phyloP scores from a whole-genome alignment of 768 basidiomycete genomes.

The Russula sp. region DNA sequence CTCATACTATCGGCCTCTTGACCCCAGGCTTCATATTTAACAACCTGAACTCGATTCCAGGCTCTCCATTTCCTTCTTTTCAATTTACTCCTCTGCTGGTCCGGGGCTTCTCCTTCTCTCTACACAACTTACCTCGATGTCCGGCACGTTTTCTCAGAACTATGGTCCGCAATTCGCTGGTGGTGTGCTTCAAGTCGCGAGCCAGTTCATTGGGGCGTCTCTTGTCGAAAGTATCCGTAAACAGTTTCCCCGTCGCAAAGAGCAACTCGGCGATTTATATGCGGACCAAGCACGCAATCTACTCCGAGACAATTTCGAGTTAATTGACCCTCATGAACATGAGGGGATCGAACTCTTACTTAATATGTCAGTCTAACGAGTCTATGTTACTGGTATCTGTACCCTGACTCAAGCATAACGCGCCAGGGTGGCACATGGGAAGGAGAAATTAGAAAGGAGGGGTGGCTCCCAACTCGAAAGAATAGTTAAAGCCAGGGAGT shows the following conservation, averaged over 20 bases:
- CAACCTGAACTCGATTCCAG: neutral
- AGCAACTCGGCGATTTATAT: neutral
- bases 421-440: neutral
- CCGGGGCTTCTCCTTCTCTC: too few species aligned
- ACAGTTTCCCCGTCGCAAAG: neutral
- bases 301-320: neutral
- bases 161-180: neutral
- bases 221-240: neutral
- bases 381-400: neutral
- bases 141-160: neutral
- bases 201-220: neutral
- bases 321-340: neutral
- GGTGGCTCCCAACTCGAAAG: neutral
- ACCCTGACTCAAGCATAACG: neutral
- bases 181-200: neutral
- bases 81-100: neutral
- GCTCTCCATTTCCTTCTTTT: neutral
- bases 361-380: neutral
- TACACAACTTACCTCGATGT: neutral
- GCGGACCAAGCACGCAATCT: neutral
- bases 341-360: too few species aligned
- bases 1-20: neutral
- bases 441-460: neutral
- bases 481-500: neutral
- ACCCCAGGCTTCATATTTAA: neutral